Evolutionary conservation across 441 rosid genomes (phyloP).

Genomic region (Brassica hybrid): DNA sequence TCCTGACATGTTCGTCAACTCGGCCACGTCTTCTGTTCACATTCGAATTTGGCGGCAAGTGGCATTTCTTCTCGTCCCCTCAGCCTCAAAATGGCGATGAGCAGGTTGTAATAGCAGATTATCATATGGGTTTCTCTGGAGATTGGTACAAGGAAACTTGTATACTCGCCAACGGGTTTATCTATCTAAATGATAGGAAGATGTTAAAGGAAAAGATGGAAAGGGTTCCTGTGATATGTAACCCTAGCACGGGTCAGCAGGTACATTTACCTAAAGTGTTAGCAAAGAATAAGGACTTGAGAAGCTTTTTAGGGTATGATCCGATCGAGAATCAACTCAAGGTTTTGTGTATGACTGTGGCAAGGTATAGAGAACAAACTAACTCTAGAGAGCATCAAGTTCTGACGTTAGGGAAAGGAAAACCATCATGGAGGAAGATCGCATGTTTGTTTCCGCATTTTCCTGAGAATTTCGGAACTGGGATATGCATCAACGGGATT

Average conservation of each 20-base stretch:
- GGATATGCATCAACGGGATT: conserved; percentile 19
- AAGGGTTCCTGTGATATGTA: conserved; percentile 12
- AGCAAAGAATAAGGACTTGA: not conserved
- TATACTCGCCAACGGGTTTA: not conserved
- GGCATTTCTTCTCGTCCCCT: conserved; percentile 2
- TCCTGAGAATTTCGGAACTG: not conserved
- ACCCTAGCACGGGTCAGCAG: conserved; percentile 23
- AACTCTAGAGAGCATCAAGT: conserved; percentile 19
- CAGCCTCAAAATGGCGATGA: not conserved
- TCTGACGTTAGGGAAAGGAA: not conserved
- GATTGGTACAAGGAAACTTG: not conserved
- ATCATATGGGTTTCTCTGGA: conserved; percentile 8
- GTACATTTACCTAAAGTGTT: not conserved
- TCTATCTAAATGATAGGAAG: not conserved
- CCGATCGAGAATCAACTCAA: not conserved
- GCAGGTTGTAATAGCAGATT: not conserved
- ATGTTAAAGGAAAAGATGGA: not conserved
- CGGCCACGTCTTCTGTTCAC: conserved; percentile 9
- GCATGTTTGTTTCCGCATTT: conserved; percentile 6
- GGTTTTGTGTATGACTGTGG: conserved; percentile 25
- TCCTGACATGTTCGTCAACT: not conserved
- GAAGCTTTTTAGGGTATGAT: conserved; percentile 29
- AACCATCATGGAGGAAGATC: conserved; percentile 10
- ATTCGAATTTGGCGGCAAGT: not conserved
- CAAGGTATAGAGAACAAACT: not conserved